Percentiles rank a stretch among this genome's conserved stretches.
phyloP scores from a whole-genome alignment of 345 rosid genomes.

The Brassica incana region DNA sequence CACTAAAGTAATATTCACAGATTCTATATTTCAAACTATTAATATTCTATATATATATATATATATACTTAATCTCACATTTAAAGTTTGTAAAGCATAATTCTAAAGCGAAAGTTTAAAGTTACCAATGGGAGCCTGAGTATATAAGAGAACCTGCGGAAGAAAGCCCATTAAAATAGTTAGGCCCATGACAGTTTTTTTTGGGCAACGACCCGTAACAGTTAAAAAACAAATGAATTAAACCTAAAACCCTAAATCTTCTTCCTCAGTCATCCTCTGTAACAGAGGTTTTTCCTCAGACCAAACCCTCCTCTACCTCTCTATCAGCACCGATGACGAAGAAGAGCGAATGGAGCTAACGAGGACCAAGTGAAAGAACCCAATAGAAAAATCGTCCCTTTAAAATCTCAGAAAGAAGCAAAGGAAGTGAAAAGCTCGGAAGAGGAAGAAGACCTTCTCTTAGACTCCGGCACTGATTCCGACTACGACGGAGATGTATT shows the following conservation, averaged over 20 bases:
- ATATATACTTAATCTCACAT: too few species aligned
- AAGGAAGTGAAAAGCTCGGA: constrained; percentile 18
- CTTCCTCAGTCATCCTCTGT: neutral
- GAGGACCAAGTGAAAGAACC: neutral
- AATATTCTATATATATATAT: too few species aligned
- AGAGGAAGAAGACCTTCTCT: constrained; percentile 17
- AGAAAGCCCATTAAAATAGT: neutral
- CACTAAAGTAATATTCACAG: too few species aligned
- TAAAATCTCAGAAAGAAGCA: constrained; percentile 9
- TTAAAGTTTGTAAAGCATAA: too few species aligned
- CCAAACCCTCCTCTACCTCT: constrained; percentile 14
- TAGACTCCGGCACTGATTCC: constrained; percentile 33
- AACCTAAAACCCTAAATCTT: constrained; percentile 36
- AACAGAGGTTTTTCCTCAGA: neutral
- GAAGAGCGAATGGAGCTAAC: constrained; percentile 14
- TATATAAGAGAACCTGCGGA: neutral
- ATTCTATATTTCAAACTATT: too few species aligned
- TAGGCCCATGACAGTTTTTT: constrained; percentile 7
- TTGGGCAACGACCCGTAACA: constrained; percentile 5
- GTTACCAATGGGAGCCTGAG: neutral
- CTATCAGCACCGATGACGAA: neutral
- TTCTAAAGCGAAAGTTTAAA: too few species aligned
- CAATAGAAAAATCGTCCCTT: constrained; percentile 6
- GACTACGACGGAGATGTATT: constrained; percentile 34
- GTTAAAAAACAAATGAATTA: neutral